Base-by-base conservation (phyloP, 2,329 filamentous ascomycete species). In the Colletotrichum salicis region DNA sequence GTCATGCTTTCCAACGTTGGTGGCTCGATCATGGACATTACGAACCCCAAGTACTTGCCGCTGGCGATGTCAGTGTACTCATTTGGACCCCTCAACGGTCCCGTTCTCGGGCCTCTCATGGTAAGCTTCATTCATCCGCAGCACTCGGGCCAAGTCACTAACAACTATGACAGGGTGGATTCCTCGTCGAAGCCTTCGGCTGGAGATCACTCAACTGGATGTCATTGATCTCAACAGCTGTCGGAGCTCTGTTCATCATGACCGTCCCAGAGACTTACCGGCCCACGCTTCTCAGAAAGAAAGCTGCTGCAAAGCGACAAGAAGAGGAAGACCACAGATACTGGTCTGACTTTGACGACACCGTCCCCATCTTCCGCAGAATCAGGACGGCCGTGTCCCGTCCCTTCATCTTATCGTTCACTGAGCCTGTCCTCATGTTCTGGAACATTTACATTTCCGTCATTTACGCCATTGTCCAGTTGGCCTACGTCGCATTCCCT, bases 191-290 rank as follows among this genome's bases (percentile, higher is more conserved):
- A 74, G 84, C 86, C 70, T 80, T 90, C 15, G 89, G 89, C 31
- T 92, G 90, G 90, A 81, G 90, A 29, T 91, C 89, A 86, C 88
- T 88, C 55, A 87, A 89, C 75, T 91, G 89, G 88, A 84, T 89
- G 37, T 84, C 85, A 6, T 80, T 89, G 77, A 90, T 91, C 45
- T 83, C 87, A 8, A 84, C 85, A 1, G 88, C 82, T 1, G 79
- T 86, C 2, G 86, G 88, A 0, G 86, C 87, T 73, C 75, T 83
- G 24, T 81, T 89, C 72, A 83, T 89, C n/a, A 79, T 82, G 31
- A 75, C 84, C 12, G 79, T 87, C 60, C 83, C 83, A 45, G 89
- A 91, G 76, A 90, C 88, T 0, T 91, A 90, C 75, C 82, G 84
- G 0, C 88, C 88, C 3, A 83, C 84, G 1, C 79, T 89, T 2